Conservation (phyloP, 1,139 yeast species). For the Sugiyamaella xylanicola region DNA sequence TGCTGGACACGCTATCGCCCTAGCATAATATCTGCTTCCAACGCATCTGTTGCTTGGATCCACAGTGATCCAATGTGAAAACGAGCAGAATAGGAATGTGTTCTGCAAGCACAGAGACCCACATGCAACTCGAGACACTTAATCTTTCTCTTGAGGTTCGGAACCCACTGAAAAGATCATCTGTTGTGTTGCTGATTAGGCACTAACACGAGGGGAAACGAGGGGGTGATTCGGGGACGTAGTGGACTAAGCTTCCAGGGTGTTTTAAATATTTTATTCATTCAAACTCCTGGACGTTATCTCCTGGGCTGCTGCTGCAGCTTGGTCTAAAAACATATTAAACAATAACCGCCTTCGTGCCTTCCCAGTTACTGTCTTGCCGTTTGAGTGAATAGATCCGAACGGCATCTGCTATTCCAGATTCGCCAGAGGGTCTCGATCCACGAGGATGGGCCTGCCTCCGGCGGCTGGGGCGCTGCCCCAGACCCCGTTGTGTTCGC, state of each 20-base stretch:
- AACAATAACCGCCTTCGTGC: not conserved
- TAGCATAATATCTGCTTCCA: not conserved
- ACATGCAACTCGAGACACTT: not conserved
- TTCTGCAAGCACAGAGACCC: not conserved
- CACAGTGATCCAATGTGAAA: not conserved
- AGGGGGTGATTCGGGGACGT: not conserved
- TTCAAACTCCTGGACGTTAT: too few species aligned
- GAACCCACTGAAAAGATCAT: too few species aligned
- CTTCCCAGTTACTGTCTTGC: not conserved
- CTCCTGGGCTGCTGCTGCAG: too few species aligned
- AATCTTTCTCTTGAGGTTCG: not conserved
- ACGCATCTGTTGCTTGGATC: not conserved
- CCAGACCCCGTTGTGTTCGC: too few species aligned
- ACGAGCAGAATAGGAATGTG: not conserved
- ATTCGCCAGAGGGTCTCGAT: too few species aligned
- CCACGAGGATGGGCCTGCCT: too few species aligned
- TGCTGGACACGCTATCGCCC: not conserved
- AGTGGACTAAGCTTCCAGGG: not conserved
- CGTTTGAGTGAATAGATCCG: not conserved
- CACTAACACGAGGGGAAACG: not conserved
- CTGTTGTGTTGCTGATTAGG: too few species aligned
- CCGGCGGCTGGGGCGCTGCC: too few species aligned
- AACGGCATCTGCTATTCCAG: not conserved
- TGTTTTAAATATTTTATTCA: too few species aligned
- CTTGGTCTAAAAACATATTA: too few species aligned